Base-by-base conservation (phyloP, 2,329 filamentous ascomycete species). In the Aspergillus oerlinghausenensis region DNA sequence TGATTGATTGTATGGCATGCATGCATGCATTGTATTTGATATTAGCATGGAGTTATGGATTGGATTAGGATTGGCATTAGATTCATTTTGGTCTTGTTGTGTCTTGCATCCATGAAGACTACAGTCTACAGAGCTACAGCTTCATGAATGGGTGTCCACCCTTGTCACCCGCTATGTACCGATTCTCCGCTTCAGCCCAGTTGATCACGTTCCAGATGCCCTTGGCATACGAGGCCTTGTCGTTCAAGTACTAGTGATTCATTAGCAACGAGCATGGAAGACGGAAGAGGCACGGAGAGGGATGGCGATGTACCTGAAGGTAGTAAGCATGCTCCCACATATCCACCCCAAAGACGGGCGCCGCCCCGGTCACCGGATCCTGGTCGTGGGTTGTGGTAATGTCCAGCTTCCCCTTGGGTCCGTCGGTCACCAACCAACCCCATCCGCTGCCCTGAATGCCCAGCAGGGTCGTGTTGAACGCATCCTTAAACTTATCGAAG, bases 241-340 rank as follows among this genome's bases (percentile, higher is more conserved):
- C 86, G 80, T 96, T 96, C 81, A 95, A 82, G 77, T 96, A 96
- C 80, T 96, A 50, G 3, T 54, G 1, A 0, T 19, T n/a, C 10
- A 49, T 51, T 23, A 54, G 23, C 40, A 40, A 56, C 29, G 4
- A 51, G n/a, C 21, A 2, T 19, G 8, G 4, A 25, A 49, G 2
- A n/a, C 17, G 9, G 3, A 25, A 51, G 2, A n/a, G 0, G 47
- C 21, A 11, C 1, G 1, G 10, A 9, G 7, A 47, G 11, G 11
- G 6, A 26, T 26, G 25, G 25, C 1, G 4, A 3, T 29, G 62
- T 59, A 87, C 85, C 80, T 90, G 90, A 19, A 95, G 76, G 70
- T 96, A 96, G 71, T 95, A 96, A 0, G 91, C 91, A 77, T 96
- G 91, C 77, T 96, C 91, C 91, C 90, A 95, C 84, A 95, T 93